Conservation (phyloP, 495 filamentous ascomycete genomes). For the Amniculicola lignicola region DNA sequence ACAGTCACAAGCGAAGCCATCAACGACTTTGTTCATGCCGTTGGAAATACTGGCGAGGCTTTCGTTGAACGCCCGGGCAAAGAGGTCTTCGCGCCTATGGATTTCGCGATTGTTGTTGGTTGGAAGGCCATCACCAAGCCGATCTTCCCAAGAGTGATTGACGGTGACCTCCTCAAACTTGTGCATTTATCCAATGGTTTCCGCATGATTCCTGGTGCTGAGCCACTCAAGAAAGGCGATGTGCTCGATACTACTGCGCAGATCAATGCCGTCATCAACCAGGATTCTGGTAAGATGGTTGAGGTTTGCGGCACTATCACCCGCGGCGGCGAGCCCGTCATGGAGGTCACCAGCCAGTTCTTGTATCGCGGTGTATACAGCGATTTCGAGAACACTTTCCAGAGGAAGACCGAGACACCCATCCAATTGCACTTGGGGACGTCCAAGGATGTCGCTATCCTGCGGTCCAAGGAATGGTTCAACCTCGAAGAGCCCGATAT, state of each 20-base stretch:
- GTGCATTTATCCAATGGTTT: conserved; percentile 96
- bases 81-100: conserved; percentile 94
- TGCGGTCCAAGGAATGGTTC: conserved; percentile 97
- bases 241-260: conserved; percentile 88
- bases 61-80: conserved; percentile 96
- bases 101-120: conserved; percentile 96
- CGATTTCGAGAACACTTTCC: conserved; percentile 97
- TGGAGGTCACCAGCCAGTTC: conserved; percentile 98
- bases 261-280: conserved; percentile 96
- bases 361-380: conserved; percentile 88
- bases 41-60: conserved; percentile 97
- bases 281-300: conserved; percentile 98
- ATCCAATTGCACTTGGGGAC: conserved; percentile 87
- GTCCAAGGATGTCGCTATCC: conserved; percentile 85
- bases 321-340: conserved; percentile 80
- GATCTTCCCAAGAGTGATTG: conserved; percentile 91
- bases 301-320: conserved; percentile 96
- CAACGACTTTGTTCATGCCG: conserved; percentile 96
- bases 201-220: conserved; percentile 94
- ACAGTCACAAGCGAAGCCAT: conserved; percentile 87
- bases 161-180: conserved; percentile 90
- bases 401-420: conserved; percentile 91
- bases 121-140: conserved; percentile 99
- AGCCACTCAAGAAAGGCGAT: conserved; percentile 92
- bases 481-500: conserved; percentile 72